These are phyloP conservation scores for Schwanniomyces polymorphus DNA, from an alignment of 805 yeast genomes.

Conservation along the genomic window DNA sequence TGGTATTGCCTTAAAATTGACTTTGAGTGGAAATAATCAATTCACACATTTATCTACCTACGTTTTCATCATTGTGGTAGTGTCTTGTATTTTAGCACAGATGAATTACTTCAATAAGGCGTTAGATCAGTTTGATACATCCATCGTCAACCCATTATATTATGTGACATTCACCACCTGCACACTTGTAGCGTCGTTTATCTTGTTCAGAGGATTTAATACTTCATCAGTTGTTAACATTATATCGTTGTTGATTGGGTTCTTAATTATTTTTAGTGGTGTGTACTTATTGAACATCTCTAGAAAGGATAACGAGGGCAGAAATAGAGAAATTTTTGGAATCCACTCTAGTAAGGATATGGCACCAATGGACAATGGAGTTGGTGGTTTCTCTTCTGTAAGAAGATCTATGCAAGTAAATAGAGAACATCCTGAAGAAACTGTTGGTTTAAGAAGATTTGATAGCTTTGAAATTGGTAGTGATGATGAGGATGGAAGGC, in stretches of 20 bases:
- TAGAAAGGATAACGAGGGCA: slow-evolving; percentile 59
- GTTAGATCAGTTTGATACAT: slow-evolving; percentile 87
- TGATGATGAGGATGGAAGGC: slow-evolving; percentile 25
- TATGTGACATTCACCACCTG: slow-evolving; percentile 91
- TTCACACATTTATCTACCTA: slow-evolving; percentile 84
- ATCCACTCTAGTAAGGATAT: slow-evolving; percentile 53
- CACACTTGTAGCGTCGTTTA: slow-evolving; percentile 82
- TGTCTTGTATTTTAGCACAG: slow-evolving; percentile 80
- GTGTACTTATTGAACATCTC: slow-evolving; percentile 81
- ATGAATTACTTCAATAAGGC: slow-evolving; percentile 95
- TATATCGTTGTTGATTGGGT: slow-evolving; percentile 80
- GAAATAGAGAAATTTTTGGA: slow-evolving; percentile 55
- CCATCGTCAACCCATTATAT: slow-evolving; percentile 87
- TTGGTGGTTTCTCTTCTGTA: slow-evolving; percentile 68
- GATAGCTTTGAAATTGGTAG: slow-evolving; percentile 57
- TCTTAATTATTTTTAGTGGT: slow-evolving; percentile 83
- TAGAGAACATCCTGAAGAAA: slow-evolving; percentile 48
- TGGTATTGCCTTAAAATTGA: slow-evolving; percentile 86
- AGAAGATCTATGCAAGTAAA: slow-evolving; percentile 73
- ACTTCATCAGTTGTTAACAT: slow-evolving; percentile 78
- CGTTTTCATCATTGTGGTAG: slow-evolving; percentile 75
- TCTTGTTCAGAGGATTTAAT: slow-evolving; percentile 83
- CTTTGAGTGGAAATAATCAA: slow-evolving; percentile 83
- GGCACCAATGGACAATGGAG: slow-evolving; percentile 79
- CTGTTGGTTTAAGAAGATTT: slow-evolving; percentile 56